Evolutionary conservation across 768 basidiomycete species (phyloP), one percentile per base, ranked within the genome.

Genomic region (Lactarius akahatsu): DNA sequence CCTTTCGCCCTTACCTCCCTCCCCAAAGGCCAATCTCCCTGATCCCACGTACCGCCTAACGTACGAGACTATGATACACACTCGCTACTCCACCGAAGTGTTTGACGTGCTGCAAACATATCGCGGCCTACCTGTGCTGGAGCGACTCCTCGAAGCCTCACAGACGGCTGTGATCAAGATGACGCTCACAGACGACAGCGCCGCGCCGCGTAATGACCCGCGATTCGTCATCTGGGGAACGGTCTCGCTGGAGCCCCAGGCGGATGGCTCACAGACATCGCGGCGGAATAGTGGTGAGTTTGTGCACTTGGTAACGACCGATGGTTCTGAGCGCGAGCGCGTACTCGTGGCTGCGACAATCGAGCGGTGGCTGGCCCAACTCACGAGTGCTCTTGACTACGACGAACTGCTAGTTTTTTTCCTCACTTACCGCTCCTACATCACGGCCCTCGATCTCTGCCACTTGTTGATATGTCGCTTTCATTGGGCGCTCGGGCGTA

Each of bases 171-270:
- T 91, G 34, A 87, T 91, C 76, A 88, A 85, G 74, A 79, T 94
- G 73, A 89, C 88, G 1, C 75, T 91, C 16, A 75, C 84, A 0
- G 88, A 90, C 41, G 85, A 89, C 63, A 85, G 82, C 34, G 86
- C 87, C 16, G 84, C 88, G 1, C 92, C 92, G 8, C 84, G 88
- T 16, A 90, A 95, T 69, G 94, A 97, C 71, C 93, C 94, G 18
- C 85, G 94, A 0, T 96, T 96, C 73, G 92, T 94, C 43, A 87
- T 96, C 9, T 97, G 94, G 94, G 94, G 92, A 32, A 85, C 87
- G 70, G 77, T 82, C 16, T 71, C 78, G 28, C 65, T 74, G 4
- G 75, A 75, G 5, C 76, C 77, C 52, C 59, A 57, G 38, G 18
- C 59, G 8, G 77, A 76, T 50, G 64, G 63, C 7, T 57, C 59